Evolutionary conservation across 108 stramenopile genomes (phyloP), one percentile per base, ranked within the genome.

Genomic region (Halocafeteria seosinensis): DNA sequence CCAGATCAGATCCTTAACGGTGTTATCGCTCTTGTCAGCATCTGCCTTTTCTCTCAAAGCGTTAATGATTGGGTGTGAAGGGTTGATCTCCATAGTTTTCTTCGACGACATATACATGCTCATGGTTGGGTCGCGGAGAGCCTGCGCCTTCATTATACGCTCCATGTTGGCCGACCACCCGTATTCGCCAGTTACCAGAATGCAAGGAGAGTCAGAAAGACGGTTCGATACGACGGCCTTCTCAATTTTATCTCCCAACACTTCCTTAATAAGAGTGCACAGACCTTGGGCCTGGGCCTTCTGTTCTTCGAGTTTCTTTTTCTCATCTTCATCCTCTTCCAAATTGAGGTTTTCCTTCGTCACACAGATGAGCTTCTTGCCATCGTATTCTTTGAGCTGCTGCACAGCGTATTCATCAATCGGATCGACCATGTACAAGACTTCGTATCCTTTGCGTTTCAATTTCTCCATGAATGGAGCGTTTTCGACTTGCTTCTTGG

Each of bases 91-190:
- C 88, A 99, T 88, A 62, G 95, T 97, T 90, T 99, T 99, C 91
- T 93, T 95, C 62, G 90, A 91, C 51, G 82, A 79, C 98, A 99
- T 99, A 91, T 97, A 97, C 31, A 91, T 84, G 35, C 87, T 87
- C 65, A 92, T 90, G 67, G 88, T 82, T 26, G 89, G 80, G 80
- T 99, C 98, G 63, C 98, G 91, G 38, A 99, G 90, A 33, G 98
- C 95, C 83, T 99, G 98, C 8, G 98, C 98, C 82, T 97, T 97
- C 98, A 99, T 99, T 81, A 99, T 96, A 72, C 94, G 92, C 81
- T 99, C 98, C 98, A 99, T 99, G 84, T 95, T 95, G 68, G 98
- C 98, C 61, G 90, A 87, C 98, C 98, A 99, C 61, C 98, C 98
- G 74, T 91, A 99, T 78, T 99, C 98, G 27, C 98, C 98, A 27